Percentiles rank a stretch among this genome's conserved stretches.
Evolutionary conservation across 192 early-diverging fungal genomes (phyloP).

Genomic region (Oehlia diaphana): DNA sequence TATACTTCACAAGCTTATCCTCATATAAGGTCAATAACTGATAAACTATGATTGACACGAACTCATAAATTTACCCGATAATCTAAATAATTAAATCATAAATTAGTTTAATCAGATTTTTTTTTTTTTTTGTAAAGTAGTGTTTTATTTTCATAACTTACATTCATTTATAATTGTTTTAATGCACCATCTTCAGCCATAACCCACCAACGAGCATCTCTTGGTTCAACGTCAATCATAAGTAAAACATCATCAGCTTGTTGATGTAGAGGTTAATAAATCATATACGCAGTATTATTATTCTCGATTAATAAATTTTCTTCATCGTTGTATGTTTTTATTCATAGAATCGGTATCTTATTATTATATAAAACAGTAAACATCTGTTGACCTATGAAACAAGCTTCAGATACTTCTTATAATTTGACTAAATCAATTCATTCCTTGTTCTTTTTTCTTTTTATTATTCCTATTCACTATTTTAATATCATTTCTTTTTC

Average conservation of each 20-base stretch:
- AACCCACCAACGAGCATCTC: slow-evolving; percentile 26
- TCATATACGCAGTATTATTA: background rate
- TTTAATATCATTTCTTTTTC: no score
- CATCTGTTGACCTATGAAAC: slow-evolving; percentile 22
- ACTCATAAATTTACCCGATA: slow-evolving; percentile 15
- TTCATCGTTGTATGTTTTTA: background rate
- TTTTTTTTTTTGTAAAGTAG: background rate
- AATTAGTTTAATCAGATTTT: no score
- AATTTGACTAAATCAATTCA: background rate
- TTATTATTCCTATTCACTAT: no score
- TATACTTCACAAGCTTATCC: no score
- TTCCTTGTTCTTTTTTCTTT: no score
- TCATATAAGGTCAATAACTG: no score
- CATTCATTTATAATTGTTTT: slow-evolving; percentile 41
- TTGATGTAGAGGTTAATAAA: background rate
- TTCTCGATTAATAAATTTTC: background rate
- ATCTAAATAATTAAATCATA: slow-evolving; percentile 1
- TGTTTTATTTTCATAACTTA: slow-evolving; percentile 28
- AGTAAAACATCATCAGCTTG: slow-evolving; percentile 4
- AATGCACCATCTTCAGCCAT: slow-evolving; percentile 37
- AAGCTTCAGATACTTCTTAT: slow-evolving; percentile 22
- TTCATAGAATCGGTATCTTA: background rate
- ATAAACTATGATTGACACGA: no score
- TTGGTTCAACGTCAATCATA: slow-evolving; percentile 16
- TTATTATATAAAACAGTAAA: slow-evolving; percentile 8